Evolutionary conservation across 495 filamentous ascomycete genomes (phyloP).

Genomic region (Penicillium bovifimosum): DNA sequence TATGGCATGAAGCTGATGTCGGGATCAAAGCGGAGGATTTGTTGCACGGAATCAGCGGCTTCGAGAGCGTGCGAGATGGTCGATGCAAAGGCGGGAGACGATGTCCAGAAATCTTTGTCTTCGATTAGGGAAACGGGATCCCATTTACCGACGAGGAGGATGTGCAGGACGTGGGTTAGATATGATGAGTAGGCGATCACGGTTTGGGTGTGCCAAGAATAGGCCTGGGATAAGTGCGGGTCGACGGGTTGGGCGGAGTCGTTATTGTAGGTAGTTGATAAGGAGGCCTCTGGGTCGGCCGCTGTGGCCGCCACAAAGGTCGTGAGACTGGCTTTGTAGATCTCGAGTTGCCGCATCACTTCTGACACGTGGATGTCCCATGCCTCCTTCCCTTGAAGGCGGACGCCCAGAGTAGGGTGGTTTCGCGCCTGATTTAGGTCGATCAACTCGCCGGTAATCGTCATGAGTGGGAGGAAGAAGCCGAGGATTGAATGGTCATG

Average conservation of each 20-base stretch:
- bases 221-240: slow-evolving; percentile 38
- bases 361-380: slow-evolving; percentile 79
- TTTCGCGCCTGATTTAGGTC: slow-evolving; percentile 86
- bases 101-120: slow-evolving; percentile 86
- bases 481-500: slow-evolving; percentile 88
- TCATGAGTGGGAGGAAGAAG: slow-evolving; percentile 92
- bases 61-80: slow-evolving; percentile 75
- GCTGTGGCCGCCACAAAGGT: slow-evolving; percentile 58
- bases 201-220: slow-evolving; percentile 72
- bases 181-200: slow-evolving; percentile 89
- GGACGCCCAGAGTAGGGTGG: slow-evolving; percentile 77
- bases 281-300: slow-evolving; percentile 26
- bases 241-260: slow-evolving; percentile 41
- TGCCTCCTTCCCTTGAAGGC: slow-evolving; percentile 66
- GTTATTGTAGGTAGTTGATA: slow-evolving; percentile 16
- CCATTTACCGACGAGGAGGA: slow-evolving; percentile 81
- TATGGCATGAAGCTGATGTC: slow-evolving; percentile 87
- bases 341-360: slow-evolving; percentile 72
- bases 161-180: slow-evolving; percentile 78
- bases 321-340: slow-evolving; percentile 78
- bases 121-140: slow-evolving; percentile 80
- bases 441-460: slow-evolving; percentile 87
- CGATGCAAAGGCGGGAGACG: slow-evolving; percentile 72
- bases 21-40: slow-evolving; percentile 79
- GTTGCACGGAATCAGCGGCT: slow-evolving; percentile 73